A percentile compares a stretch with the other conserved stretches of the same genome.
Evolutionary conservation across 495 filamentous ascomycete genomes (phyloP).

Genomic region (Tetracladium marchalianum): DNA sequence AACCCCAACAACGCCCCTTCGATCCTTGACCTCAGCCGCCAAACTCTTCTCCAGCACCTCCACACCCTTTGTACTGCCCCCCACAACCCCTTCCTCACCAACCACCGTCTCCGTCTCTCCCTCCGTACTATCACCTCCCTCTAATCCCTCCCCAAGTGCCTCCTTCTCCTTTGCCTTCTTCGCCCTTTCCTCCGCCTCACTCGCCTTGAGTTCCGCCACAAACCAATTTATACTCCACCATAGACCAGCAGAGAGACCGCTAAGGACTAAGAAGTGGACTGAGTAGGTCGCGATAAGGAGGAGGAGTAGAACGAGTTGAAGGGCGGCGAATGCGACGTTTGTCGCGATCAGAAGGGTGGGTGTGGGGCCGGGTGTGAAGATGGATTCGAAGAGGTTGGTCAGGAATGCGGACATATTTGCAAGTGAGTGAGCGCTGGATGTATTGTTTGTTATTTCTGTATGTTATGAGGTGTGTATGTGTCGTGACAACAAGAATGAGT

Average conservation of each 20-base stretch:
- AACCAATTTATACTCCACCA: constrained; percentile 99
- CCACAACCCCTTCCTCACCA: constrained; percentile 1
- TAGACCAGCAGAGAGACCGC: constrained; percentile 63
- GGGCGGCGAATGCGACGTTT: constrained; percentile 75
- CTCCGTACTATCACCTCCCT: constrained; percentile 26
- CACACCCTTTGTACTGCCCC: constrained; percentile 13
- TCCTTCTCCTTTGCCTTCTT: constrained; percentile 33
- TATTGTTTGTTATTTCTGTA: no score
- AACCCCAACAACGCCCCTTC: background rate
- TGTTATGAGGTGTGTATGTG: no score
- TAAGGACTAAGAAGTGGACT: constrained; percentile 79
- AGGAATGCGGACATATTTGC: constrained; percentile 69
- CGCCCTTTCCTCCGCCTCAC: constrained; percentile 53
- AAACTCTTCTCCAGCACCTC: constrained; percentile 7
- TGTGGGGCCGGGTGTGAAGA: constrained; percentile 50
- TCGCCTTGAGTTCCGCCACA: constrained; percentile 61
- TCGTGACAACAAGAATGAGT: no score
- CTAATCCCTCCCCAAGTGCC: constrained; percentile 11
- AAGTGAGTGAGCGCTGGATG: background rate
- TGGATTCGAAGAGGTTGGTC: constrained; percentile 73
- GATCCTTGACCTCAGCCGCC: constrained; percentile 10
- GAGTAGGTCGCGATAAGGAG: constrained; percentile 78
- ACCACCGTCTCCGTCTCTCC: constrained; percentile 42
- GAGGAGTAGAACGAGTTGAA: constrained; percentile 66
- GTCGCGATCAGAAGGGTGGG: constrained; percentile 82